Base-by-base conservation (phyloP, 768 basidiomycete species). In the Calocera viscosa region DNA sequence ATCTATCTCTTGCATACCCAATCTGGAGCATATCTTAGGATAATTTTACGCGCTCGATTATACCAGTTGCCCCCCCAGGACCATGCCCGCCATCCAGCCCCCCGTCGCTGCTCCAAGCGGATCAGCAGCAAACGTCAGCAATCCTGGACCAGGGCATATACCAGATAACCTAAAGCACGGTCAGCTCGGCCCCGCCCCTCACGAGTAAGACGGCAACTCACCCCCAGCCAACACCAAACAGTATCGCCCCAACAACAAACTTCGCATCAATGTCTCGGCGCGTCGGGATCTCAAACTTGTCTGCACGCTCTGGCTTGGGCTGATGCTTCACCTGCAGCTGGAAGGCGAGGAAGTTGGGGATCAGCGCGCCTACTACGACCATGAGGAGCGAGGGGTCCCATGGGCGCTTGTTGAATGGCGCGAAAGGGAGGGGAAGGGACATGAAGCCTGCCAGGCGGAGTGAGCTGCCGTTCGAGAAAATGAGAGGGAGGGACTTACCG, bases 141-240 rank as follows among this genome's bases (percentile, higher is more conserved):
- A 17, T 0, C 71, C 71, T 3, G 77, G 77, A 2, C 76, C 75
- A 3, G 76, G 76, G 66, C 77, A 78, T 1, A 77, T 69, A 0
- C 77, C 76, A 0, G 53, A 64, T n/a, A 75, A 49, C 1, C 69
- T 68, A 67, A 34, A 2, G 0, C 22, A 28, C 7, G 16, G n/a
- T 26, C 35, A 12, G 17, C 19, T 3, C 8, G 16, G 16, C 16
- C 16, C 24, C 8, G 16, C 5, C 16, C 16, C 24, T 24, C 24
- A 19, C 7, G 24, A 47, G 24, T 24, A 32, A 38, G 22, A 17
- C 24, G 60, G 17, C 16, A 33, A 41, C 66, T 17, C n/a, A 69
- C 53, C 76, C 77, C 77, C 77, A 78, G 0, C 77, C 77, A 10
- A 72, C 49, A 0, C 77, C 77, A 43, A 78, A 78, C 34, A 75